phyloP scores from a whole-genome alignment of 208 protist genomes.

The Leishmania amazonensis region DNA sequence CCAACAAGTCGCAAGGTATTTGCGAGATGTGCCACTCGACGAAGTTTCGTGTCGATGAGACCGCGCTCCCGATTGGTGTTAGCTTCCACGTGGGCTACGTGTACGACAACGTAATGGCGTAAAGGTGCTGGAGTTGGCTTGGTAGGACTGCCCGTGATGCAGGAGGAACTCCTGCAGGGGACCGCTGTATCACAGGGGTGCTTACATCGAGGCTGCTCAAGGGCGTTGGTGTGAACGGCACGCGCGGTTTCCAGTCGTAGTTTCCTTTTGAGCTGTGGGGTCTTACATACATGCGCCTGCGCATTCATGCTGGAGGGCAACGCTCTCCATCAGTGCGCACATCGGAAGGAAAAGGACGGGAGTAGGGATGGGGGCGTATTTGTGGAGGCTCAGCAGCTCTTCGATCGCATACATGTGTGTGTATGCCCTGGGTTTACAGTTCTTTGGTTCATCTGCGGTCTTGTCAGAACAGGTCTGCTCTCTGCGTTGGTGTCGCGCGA shows the following conservation, averaged over 20 bases:
- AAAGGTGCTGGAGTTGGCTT: background rate
- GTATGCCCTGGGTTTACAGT: no score
- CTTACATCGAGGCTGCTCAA: background rate
- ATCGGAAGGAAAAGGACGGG: background rate
- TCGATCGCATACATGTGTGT: no score
- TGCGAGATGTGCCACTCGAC: slow-evolving; percentile 41
- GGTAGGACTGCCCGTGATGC: background rate
- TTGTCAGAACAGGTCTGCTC: no score
- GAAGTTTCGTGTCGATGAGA: slow-evolving; percentile 57
- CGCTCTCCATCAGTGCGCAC: background rate
- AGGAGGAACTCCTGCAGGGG: background rate
- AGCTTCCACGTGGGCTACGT: slow-evolving; percentile 57
- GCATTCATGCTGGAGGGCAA: no score
- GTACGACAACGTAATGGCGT: slow-evolving; percentile 41
- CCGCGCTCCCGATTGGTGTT: slow-evolving; percentile 38
- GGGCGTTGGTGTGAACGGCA: background rate
- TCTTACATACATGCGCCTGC: background rate
- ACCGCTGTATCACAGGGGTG: no score
- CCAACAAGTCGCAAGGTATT: slow-evolving; percentile 35
- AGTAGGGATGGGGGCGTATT: no score
- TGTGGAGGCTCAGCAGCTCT: no score
- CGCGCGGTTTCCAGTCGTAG: background rate
- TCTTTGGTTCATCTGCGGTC: no score
- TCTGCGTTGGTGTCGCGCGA: no score
- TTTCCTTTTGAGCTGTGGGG: background rate